Conservation (phyloP, 2,329 filamentous ascomycete species). For the Pseudocercospora crystallina region DNA sequence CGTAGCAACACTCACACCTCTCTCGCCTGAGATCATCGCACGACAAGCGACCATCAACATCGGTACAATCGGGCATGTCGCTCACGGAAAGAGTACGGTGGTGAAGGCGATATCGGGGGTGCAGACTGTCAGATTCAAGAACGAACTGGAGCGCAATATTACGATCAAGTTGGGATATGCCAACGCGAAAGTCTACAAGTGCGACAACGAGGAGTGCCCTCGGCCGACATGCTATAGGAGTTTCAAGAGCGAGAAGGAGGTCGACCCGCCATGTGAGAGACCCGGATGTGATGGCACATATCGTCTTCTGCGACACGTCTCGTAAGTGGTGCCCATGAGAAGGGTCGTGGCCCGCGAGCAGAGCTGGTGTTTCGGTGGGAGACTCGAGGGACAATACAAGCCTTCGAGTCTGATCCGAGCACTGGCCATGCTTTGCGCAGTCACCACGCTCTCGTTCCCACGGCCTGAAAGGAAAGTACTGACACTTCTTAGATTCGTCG, state of each 20-base stretch:
- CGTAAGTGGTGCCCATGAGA: constrained; percentile 58
- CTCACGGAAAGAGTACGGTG: constrained; percentile 99
- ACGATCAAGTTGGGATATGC: constrained; percentile 99
- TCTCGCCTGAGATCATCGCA: constrained; percentile 95
- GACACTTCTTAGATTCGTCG: constrained; percentile 67
- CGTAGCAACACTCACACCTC: constrained; percentile 73
- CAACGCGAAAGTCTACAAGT: constrained; percentile 99
- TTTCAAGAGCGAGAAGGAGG: constrained; percentile 98
- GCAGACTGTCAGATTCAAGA: constrained; percentile 99
- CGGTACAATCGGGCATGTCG: constrained; percentile 98
- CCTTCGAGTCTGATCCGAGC: too few relatives aligned
- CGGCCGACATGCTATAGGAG: constrained; percentile 93
- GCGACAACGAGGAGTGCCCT: constrained; percentile 86
- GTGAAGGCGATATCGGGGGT: constrained; percentile 99
- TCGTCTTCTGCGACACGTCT: constrained; percentile 84
- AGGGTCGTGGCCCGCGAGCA: too few relatives aligned
- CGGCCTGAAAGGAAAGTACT: constrained; percentile 1
- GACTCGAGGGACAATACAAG: too few relatives aligned
- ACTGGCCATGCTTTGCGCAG: too few relatives aligned
- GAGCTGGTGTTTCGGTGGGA: too few relatives aligned
- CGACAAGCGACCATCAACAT: constrained; percentile 99
- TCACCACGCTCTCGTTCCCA: too few relatives aligned
- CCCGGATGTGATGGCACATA: constrained; percentile 88
- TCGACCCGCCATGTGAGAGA: constrained; percentile 92
- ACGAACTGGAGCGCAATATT: constrained; percentile 98